phyloP scores from a whole-genome alignment of 176 grass and related monocot genomes.

The Ampelocalamus luodianensis region DNA sequence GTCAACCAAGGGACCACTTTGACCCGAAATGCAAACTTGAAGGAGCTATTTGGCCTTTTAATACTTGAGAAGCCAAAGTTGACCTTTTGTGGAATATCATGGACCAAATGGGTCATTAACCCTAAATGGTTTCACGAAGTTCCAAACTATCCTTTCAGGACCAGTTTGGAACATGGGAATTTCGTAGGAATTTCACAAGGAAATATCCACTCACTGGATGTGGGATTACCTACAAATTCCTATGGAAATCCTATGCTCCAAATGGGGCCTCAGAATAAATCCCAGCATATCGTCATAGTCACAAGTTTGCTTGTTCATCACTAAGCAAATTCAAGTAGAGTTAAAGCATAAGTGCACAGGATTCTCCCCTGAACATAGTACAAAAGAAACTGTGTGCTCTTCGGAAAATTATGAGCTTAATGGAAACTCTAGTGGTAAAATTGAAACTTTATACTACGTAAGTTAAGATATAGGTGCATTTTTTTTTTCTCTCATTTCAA shows the following conservation, averaged over 20 bases:
- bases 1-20: not conserved
- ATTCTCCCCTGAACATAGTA: not conserved
- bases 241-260: not conserved
- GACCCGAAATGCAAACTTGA: not conserved
- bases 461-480: not conserved
- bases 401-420: not conserved
- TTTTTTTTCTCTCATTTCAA: not conserved
- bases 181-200: not conserved
- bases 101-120: not conserved
- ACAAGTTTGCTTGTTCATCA: not conserved
- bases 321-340: not conserved
- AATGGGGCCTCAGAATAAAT: not conserved
- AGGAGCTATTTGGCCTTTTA: not conserved
- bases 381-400: not conserved
- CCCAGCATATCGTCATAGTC: not conserved
- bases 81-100: not conserved
- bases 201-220: not conserved
- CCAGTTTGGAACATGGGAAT: not conserved
- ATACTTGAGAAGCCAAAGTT: not conserved
- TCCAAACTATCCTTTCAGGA: not conserved
- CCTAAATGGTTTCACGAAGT: not conserved
- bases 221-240: not conserved
- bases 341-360: not conserved
- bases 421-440: not conserved
- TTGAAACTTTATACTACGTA: not conserved